phyloP scores from a whole-genome alignment of 148 eudicot genomes.

The Linanthus parryae region DNA sequence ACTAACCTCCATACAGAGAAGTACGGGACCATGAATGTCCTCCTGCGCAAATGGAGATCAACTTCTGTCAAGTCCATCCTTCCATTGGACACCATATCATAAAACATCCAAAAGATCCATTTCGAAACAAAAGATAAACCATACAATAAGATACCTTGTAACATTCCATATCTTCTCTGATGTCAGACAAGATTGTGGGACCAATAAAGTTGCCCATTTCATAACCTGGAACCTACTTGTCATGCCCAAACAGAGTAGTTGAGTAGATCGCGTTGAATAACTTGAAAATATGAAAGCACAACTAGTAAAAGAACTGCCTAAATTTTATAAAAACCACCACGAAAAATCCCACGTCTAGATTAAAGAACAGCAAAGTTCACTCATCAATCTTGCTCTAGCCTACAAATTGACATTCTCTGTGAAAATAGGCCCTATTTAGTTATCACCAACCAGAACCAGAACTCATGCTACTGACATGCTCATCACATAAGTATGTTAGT shows the following conservation, averaged over 20 bases:
- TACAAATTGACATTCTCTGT: too few species aligned
- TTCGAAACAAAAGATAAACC: background rate
- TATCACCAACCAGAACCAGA: too few species aligned
- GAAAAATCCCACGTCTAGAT: too few species aligned
- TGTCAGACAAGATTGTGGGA: slow-evolving; percentile 55
- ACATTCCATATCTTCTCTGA: slow-evolving; percentile 55
- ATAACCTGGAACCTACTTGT: slow-evolving; percentile 50
- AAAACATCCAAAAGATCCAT: background rate
- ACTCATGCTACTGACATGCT: too few species aligned
- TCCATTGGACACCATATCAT: slow-evolving; percentile 5
- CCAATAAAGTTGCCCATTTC: slow-evolving; percentile 69
- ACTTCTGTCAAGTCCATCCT: slow-evolving; percentile 1
- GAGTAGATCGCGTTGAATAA: too few species aligned
- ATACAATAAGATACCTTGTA: slow-evolving; percentile 30
- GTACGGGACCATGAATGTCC: slow-evolving; percentile 58
- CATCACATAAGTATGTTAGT: too few species aligned
- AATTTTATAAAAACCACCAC: too few species aligned
- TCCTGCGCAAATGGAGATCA: slow-evolving; percentile 36
- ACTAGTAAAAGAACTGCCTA: too few species aligned
- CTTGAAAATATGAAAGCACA: too few species aligned
- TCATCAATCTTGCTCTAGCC: too few species aligned
- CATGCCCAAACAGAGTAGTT: slow-evolving; percentile 4
- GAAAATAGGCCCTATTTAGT: too few species aligned
- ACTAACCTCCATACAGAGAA: slow-evolving; percentile 68
- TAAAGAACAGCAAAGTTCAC: too few species aligned